Base-by-base conservation (phyloP, 2,329 filamentous ascomycete species). In the Diaporthe humulicola region DNA sequence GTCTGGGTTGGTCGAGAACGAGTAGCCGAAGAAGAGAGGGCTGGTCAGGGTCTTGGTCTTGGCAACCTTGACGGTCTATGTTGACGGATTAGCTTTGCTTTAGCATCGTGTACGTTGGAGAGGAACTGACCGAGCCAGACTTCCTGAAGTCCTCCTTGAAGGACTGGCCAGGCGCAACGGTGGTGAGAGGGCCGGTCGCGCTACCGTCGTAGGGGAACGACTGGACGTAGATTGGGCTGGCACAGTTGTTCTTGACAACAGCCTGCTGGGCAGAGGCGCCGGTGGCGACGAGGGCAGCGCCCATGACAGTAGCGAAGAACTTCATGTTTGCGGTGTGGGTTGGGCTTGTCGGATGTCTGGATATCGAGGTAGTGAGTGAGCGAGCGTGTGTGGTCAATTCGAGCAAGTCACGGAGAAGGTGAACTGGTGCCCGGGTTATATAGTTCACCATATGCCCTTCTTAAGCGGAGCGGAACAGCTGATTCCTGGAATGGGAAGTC, bases 21-120 rank as follows among this genome's bases (percentile, higher is more conserved):
- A 86, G 78, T 86, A 86, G 61, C 85, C 85, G 74, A 86, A 83
- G 80, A 85, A 86, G 7, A 86, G 81, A 1, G 84, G 84, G 33
- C 64, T 77, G 67, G 75, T 76, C 9, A 86, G 81, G 30, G 81
- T 83, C 79, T 80, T 84, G 76, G 79, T 82, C 52, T 78, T 85
- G 45, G 82, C 83, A 71, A 86, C 80, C 80, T 86, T 86, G 60
- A 86, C 78, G 66, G 85, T 86, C 84, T 85, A 64, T 4, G 36
- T 3, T 19, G 15, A 4, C 7, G 22, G 9, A 25, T 52, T 40
- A 69, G 45, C 48, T 54, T 69, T 69, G 22, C 9, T 17, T 22
- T 28, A 0, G 22, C 9, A 9, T 12, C 9, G 10, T 10, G n/a
- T 25, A 40, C 6, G 30, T 4, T 3, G 19, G 7, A 40, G 7